Conservation (phyloP, 352 stramenopile genomes). For the Phytophthora sp. region DNA sequence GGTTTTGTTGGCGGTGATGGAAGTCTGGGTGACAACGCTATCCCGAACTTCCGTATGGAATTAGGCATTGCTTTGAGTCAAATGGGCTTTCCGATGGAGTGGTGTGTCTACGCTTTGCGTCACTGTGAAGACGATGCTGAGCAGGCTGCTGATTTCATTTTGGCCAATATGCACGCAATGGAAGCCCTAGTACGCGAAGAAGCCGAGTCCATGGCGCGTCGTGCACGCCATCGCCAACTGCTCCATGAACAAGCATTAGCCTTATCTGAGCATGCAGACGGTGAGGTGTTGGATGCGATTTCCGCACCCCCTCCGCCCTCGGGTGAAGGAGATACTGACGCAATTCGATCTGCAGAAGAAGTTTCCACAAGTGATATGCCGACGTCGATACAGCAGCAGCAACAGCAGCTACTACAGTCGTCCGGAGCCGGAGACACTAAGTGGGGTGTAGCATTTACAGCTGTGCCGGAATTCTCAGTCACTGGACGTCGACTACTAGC, state of each 20-base stretch:
- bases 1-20: constrained; percentile 34
- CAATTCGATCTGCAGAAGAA: constrained; percentile 62
- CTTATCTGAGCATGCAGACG: constrained; percentile 21
- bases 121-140: constrained; percentile 88
- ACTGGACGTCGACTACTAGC: constrained; percentile 76
- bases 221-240: constrained; percentile 54
- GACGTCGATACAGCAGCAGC: constrained; percentile 28
- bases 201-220: constrained; percentile 53
- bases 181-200: constrained; percentile 81
- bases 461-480: constrained; percentile 84
- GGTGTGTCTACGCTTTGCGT: constrained; percentile 82
- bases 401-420: constrained; percentile 21
- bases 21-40: constrained; percentile 30
- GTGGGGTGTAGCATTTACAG: constrained; percentile 88
- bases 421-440: constrained; percentile 61
- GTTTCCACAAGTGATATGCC: constrained; percentile 39
- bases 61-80: constrained; percentile 78
- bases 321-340: constrained; percentile 24
- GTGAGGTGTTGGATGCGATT: constrained; percentile 6
- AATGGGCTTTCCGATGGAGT: constrained; percentile 90
- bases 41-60: constrained; percentile 88
- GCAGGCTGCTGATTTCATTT: constrained; percentile 82
- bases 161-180: constrained; percentile 87
- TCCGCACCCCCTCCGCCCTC: constrained; percentile 27
- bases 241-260: constrained; percentile 38